Percentiles rank a stretch among this genome's conserved stretches.
Evolutionary conservation across 345 rosid genomes (phyloP).

Genomic region (Rubroshorea leprosula): DNA sequence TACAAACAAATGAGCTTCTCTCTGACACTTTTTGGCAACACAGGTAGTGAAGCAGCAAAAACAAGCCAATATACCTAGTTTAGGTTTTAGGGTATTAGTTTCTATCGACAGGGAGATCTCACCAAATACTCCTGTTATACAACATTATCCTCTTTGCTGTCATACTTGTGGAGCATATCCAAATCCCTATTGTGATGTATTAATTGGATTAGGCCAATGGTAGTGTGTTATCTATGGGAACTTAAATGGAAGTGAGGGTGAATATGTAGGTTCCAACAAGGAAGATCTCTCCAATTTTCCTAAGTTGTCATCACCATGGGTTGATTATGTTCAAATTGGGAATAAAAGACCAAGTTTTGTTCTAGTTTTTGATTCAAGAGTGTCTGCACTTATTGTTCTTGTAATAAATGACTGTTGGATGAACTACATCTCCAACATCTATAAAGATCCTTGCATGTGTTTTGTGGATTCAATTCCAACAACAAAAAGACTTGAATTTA

Average conservation of each 20-base stretch:
- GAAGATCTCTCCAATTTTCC: constrained; percentile 68
- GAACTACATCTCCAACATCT: constrained; percentile 93
- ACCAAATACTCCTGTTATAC: constrained; percentile 67
- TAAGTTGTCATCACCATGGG: constrained; percentile 67
- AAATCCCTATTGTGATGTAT: constrained; percentile 70
- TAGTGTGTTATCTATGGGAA: constrained; percentile 74
- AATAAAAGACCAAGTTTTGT: constrained; percentile 78
- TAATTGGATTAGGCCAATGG: constrained; percentile 96
- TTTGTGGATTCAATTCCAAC: constrained; percentile 79
- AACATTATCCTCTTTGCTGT: constrained; percentile 88
- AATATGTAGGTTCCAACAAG: constrained; percentile 69
- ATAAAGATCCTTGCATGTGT: constrained; percentile 96
- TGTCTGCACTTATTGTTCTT: constrained; percentile 79
- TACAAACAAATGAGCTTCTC: neutral
- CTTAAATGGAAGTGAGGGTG: constrained; percentile 82
- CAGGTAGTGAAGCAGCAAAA: constrained; percentile 88
- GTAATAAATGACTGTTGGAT: constrained; percentile 95
- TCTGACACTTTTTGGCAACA: neutral
- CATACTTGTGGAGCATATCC: constrained; percentile 86
- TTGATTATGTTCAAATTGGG: constrained; percentile 86
- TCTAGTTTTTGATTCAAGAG: constrained; percentile 84
- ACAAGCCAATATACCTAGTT: constrained; percentile 78
- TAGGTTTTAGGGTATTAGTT: constrained; percentile 92
- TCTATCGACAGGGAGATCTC: constrained; percentile 79
- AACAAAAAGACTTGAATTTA: constrained; percentile 73